Base-by-base conservation (phyloP, 805 yeast genomes). In the Yamadazyma nakazawae region DNA sequence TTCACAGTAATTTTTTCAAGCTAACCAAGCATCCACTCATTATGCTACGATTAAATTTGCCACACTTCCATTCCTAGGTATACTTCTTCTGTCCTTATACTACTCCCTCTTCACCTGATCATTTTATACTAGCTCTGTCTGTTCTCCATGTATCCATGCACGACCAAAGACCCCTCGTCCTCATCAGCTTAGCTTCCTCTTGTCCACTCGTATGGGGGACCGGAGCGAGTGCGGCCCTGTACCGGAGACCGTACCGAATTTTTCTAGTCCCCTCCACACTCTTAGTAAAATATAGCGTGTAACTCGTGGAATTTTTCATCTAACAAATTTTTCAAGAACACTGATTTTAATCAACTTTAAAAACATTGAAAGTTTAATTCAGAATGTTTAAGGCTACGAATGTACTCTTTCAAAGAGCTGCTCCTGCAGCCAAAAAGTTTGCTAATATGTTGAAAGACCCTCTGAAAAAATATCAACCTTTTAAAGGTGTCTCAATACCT, bases 361-460 rank as follows among this genome's bases (percentile, higher is more conserved):
- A 28, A 28, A 28, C 32, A 3, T 34, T 16, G 37, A 16, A 34
- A 14, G 19, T 16, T 34, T 9, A 24, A 37, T n/a, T 19, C 28
- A 47, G 17, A 5, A 52, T 52, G 56, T 52, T 52, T 32, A 52
- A 48, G 35, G 44, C 44, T 21, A 43, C 48, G 28, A 39, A 19
- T 32, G 18, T 44, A 19, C 52, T 52, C 40, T 50, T 35, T 31
- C 51, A 48, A 24, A 50, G 45, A 34, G 52, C 54, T 34, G 46
- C 45, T 10, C 44, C 47, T 6, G 47, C 43, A 28, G 47, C 40
- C 34, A 42, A 45, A 36, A 45, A 42, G 31, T 48, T 43, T 37
- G 36, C 52, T 28, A 52, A 45, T 21, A 85, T 86, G 92, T 75
- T 87, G 43, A 78, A 68, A 54, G 89, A 85, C 53, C 91, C 92